Conservation (phyloP, 148 eudicot species). For the Cornus suecica region DNA sequence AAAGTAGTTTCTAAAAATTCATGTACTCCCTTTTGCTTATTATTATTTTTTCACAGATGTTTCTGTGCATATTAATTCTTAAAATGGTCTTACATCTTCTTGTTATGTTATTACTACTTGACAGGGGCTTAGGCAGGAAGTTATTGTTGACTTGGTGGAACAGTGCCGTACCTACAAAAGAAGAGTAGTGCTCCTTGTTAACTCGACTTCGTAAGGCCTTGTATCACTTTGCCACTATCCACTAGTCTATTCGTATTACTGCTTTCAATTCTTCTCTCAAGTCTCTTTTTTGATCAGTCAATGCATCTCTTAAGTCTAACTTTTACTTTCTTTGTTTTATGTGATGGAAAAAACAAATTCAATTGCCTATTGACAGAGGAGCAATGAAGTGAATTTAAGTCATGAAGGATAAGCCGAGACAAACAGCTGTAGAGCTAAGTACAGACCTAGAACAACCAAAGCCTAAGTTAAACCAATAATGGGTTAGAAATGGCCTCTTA, state of each 20-base stretch:
- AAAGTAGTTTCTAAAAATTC: neutral
- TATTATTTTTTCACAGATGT: neutral
- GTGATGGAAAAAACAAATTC: neutral
- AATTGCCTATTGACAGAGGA: no score
- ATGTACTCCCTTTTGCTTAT: neutral
- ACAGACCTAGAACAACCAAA: neutral
- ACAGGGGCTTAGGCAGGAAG: constrained; percentile 89
- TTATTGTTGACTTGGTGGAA: constrained; percentile 86
- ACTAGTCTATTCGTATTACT: neutral
- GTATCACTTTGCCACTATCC: constrained; percentile 10
- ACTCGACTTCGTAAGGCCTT: constrained; percentile 94
- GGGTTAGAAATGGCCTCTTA: no score
- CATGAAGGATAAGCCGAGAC: neutral
- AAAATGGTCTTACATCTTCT: neutral
- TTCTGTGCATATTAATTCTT: neutral
- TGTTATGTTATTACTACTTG: constrained; percentile 10
- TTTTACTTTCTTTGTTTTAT: neutral
- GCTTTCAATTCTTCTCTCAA: neutral
- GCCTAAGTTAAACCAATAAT: neutral
- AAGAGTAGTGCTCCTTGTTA: constrained; percentile 94
- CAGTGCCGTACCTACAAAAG: constrained; percentile 93
- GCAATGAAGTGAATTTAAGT: neutral
- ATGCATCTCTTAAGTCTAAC: no score
- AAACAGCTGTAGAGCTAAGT: neutral
- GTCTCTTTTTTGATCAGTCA: neutral